Conservation (phyloP, 2,329 filamentous ascomycete genomes). For the Fusarium vanettenii region DNA sequence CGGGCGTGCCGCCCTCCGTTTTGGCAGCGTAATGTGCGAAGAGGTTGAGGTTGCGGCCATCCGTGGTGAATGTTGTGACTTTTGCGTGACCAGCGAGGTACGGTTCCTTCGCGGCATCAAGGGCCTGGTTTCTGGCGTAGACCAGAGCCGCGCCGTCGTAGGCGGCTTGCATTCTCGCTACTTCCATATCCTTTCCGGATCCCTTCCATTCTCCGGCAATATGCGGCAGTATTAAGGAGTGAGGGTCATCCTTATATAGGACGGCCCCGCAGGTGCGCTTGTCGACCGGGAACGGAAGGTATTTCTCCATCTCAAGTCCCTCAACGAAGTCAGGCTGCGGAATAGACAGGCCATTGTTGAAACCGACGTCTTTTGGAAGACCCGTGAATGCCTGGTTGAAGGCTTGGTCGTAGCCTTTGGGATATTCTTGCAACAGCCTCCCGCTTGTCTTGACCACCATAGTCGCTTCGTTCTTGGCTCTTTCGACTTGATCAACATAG, state of each 20-base stretch:
- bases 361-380: constrained; percentile 41
- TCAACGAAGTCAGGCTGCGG: constrained; percentile 45
- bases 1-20: not conserved
- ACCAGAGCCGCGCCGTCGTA: not conserved
- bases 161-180: not conserved
- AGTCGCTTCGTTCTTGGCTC: not conserved
- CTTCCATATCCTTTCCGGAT: not conserved
- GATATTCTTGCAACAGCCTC: constrained; percentile 34
- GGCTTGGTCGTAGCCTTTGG: constrained; percentile 5
- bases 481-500: not conserved
- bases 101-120: not conserved
- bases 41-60: not conserved
- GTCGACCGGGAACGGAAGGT: not conserved
- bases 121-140: not conserved
- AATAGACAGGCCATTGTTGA: constrained; percentile 43
- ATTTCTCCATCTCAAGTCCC: constrained; percentile 23
- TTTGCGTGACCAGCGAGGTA: not conserved
- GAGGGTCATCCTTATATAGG: not conserved
- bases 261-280: not conserved
- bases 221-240: not conserved
- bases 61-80: not conserved
- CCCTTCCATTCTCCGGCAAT: not conserved
- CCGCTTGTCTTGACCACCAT: not conserved
- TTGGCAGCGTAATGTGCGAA: not conserved
- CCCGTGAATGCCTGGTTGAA: constrained; percentile 30